phyloP scores from a whole-genome alignment of 768 basidiomycete genomes.

The Boletus sp. region DNA sequence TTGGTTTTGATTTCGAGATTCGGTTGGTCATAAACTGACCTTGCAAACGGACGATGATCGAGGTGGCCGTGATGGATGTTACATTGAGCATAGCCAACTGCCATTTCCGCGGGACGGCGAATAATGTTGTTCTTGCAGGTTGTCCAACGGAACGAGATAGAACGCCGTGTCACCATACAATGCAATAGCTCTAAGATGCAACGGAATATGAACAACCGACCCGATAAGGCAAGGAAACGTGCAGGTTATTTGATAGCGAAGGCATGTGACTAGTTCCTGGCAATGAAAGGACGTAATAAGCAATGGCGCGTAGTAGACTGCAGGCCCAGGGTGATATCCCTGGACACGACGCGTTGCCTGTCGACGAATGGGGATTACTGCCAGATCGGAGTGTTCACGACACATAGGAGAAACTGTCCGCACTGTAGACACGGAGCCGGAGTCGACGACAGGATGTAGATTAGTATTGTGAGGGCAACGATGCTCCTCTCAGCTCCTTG shows the following conservation, averaged over 20 bases:
- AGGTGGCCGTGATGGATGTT: not conserved
- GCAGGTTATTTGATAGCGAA: slow-evolving; percentile 8
- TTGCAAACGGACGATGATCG: not conserved
- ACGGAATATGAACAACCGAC: slow-evolving; percentile 4
- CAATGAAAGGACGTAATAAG: too few relatives aligned
- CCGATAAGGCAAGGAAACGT: not conserved
- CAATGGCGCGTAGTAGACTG: too few relatives aligned
- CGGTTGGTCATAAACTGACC: slow-evolving; percentile 1
- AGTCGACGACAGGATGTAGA: not conserved
- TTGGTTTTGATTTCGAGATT: slow-evolving; percentile 11
- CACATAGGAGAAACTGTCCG: not conserved
- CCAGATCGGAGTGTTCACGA: not conserved
- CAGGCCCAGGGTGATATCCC: not conserved
- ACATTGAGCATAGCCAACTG: slow-evolving; percentile 18
- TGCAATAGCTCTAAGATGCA: slow-evolving; percentile 3
- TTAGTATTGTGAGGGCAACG: not conserved
- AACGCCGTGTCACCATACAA: slow-evolving; percentile 2
- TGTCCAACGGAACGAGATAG: not conserved
- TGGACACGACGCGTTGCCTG: slow-evolving; percentile 3
- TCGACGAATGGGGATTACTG: not conserved
- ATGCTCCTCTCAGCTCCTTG: not conserved
- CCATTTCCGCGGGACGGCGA: slow-evolving; percentile 15
- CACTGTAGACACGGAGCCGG: not conserved
- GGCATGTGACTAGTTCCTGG: not conserved
- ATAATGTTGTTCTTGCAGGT: not conserved